Percentiles rank a stretch among this genome's conserved stretches.
phyloP scores from a whole-genome alignment of 257 asterid species.

The Hygrophila difformis region DNA sequence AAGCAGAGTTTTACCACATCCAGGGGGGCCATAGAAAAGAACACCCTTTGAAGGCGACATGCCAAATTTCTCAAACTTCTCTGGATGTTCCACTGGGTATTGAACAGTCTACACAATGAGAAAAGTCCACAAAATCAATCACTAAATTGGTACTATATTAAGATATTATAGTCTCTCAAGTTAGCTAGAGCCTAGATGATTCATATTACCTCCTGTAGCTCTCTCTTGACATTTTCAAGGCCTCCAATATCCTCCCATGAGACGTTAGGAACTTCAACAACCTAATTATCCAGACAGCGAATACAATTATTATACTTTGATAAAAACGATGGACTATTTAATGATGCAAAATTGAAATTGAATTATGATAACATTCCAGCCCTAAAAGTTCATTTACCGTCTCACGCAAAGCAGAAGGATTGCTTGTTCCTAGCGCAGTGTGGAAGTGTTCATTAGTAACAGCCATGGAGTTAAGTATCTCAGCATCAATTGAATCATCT shows the following conservation, averaged over 20 bases:
- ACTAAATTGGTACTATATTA: not conserved
- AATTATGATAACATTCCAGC: conserved; percentile 11
- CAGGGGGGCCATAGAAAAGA: conserved; percentile 89
- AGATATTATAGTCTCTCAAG: no score
- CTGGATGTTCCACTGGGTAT: conserved; percentile 96
- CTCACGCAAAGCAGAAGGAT: conserved; percentile 92
- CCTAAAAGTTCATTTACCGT: conserved; percentile 40
- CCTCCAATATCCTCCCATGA: conserved; percentile 91
- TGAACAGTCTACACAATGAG: conserved; percentile 61
- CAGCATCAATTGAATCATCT: conserved; percentile 85
- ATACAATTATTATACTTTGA: not conserved
- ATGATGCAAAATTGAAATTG: not conserved
- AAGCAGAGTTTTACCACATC: conserved; percentile 81
- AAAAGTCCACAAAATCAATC: conserved; percentile 4
- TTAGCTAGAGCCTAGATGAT: not conserved
- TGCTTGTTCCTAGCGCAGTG: conserved; percentile 92
- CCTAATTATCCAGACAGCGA: conserved; percentile 24
- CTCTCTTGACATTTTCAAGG: conserved; percentile 81
- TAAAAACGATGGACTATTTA: no score
- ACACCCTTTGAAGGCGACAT: conserved; percentile 97
- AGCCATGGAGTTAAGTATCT: conserved; percentile 87
- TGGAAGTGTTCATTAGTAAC: conserved; percentile 82
- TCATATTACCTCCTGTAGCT: conserved; percentile 75
- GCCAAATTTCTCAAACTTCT: conserved; percentile 90
- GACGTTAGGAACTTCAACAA: conserved; percentile 86